Evolutionary conservation across 2,329 filamentous ascomycete species (phyloP).

Genomic region (Fusarium albosuccineum): DNA sequence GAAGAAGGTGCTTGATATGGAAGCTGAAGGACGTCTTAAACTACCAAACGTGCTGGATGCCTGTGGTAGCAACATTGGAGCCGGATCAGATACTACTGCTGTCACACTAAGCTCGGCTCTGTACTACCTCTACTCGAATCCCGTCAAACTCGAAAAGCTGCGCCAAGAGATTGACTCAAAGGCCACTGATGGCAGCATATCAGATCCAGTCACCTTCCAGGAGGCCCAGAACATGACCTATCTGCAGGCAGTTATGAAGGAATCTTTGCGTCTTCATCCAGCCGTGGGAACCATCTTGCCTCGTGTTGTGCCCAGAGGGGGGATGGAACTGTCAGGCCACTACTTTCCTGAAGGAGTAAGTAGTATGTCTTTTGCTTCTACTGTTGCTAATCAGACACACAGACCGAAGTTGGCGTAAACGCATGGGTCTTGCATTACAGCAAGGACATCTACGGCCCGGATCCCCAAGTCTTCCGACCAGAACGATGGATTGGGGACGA

Average conservation of each 20-base stretch:
- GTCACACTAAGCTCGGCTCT: slow-evolving; percentile 11
- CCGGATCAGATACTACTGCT: slow-evolving; percentile 14
- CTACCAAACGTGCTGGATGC: slow-evolving; percentile 8
- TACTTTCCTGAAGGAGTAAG: slow-evolving; percentile 10
- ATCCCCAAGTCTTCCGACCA: slow-evolving; percentile 10
- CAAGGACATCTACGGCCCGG: slow-evolving; percentile 10
- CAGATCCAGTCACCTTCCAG: slow-evolving; percentile 12
- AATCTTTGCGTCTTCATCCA: slow-evolving; percentile 9
- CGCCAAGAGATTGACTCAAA: slow-evolving; percentile 9
- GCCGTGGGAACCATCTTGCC: slow-evolving; percentile 13
- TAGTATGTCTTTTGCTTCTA: neutral
- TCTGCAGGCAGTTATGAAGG: slow-evolving; percentile 5
- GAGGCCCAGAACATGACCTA: slow-evolving; percentile 10
- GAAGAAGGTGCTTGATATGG: slow-evolving; percentile 14
- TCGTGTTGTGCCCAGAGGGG: slow-evolving; percentile 13
- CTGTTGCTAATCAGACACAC: neutral
- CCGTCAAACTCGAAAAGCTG: slow-evolving; percentile 3
- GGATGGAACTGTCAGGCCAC: slow-evolving; percentile 6
- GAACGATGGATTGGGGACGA: slow-evolving; percentile 11
- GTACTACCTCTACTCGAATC: slow-evolving; percentile 11
- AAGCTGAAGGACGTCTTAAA: slow-evolving; percentile 6
- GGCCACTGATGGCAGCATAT: slow-evolving; percentile 5
- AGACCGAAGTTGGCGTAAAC: slow-evolving; percentile 12
- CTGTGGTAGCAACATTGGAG: slow-evolving; percentile 8
- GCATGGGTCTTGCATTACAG: slow-evolving; percentile 13